Evolutionary conservation across 768 basidiomycete species (phyloP).

Genomic region (Calocera viscosa): DNA sequence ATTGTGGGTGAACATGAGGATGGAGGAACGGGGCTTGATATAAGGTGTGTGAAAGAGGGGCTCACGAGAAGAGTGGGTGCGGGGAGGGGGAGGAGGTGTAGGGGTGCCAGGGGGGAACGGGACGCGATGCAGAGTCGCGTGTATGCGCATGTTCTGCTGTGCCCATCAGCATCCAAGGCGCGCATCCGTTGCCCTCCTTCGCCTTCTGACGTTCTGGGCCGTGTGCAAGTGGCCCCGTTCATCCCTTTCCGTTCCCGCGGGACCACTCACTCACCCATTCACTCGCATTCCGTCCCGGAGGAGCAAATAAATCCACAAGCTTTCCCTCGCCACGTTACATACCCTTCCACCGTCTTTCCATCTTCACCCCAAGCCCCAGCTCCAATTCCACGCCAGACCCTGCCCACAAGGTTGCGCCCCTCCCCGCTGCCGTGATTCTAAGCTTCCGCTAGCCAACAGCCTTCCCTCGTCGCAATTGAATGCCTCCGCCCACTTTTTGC

Average conservation of each 20-base stretch:
- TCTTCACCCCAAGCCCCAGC: background rate
- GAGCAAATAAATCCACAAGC: background rate
- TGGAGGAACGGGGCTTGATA: background rate
- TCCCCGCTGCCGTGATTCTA: background rate
- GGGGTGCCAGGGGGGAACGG: constrained; percentile 6
- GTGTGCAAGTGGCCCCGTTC: background rate
- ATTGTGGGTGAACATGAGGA: background rate
- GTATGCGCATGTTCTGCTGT: background rate
- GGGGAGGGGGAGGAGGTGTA: background rate
- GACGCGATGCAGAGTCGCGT: background rate
- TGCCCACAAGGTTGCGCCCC: background rate
- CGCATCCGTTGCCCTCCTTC: background rate
- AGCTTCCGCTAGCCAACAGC: background rate
- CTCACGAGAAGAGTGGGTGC: background rate
- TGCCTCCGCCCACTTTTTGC: background rate
- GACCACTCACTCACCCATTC: background rate
- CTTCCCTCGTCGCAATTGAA: background rate
- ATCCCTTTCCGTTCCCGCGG: constrained; percentile 4
- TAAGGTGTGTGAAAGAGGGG: background rate
- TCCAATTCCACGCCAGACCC: background rate
- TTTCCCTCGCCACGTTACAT: background rate
- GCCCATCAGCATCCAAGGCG: no score
- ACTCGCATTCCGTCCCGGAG: background rate
- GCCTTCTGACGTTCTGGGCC: constrained; percentile 8
- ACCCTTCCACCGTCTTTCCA: background rate